A percentile compares a stretch with the other conserved stretches of the same genome.
Evolutionary conservation across 805 yeast genomes (phyloP).

Genomic region (Ogataea nitratoaversa): DNA sequence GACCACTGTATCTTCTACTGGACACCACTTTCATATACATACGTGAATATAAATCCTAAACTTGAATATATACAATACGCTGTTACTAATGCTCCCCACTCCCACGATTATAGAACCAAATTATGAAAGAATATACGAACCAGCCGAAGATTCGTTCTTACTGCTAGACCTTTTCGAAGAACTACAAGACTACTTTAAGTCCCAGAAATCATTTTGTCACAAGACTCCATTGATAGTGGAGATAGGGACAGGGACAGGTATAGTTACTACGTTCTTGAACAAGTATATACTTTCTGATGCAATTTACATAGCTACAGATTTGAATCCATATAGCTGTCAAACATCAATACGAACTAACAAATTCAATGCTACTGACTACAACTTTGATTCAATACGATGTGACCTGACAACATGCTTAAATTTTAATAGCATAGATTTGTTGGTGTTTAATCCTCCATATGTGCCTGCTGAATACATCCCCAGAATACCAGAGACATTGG

Average conservation of each 20-base stretch:
- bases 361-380: conserved; percentile 16
- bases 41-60: no score
- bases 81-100: conserved; percentile 67
- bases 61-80: background rate
- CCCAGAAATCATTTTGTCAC: conserved; percentile 20
- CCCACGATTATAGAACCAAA: conserved; percentile 58
- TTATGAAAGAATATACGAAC: conserved; percentile 81
- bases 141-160: conserved; percentile 88
- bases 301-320: conserved; percentile 65
- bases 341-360: conserved; percentile 42
- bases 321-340: conserved; percentile 73
- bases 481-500: conserved; percentile 38
- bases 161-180: conserved; percentile 76
- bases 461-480: conserved; percentile 88
- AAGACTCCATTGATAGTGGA: conserved; percentile 62
- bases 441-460: conserved; percentile 93
- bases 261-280: conserved; percentile 75
- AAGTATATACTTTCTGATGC: conserved; percentile 51
- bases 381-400: conserved; percentile 51
- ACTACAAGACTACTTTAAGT: conserved; percentile 36
- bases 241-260: conserved; percentile 90
- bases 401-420: conserved; percentile 51
- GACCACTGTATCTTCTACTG: no score
- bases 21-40: no score
- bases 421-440: conserved; percentile 51